phyloP scores from a whole-genome alignment of 257 asterid genomes.

The Forsythia suspensa region DNA sequence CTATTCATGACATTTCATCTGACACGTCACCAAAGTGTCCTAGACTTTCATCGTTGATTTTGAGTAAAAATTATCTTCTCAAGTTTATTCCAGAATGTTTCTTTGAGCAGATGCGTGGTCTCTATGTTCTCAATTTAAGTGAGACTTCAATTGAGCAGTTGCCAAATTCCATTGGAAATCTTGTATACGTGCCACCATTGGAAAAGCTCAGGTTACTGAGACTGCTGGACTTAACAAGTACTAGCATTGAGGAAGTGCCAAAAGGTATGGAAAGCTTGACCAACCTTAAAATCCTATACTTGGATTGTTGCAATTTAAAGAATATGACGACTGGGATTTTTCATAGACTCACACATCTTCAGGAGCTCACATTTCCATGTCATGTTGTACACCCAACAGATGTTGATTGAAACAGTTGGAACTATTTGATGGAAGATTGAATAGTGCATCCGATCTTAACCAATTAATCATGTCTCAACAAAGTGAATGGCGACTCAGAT shows the following conservation, averaged over 20 bases:
- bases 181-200: constrained; percentile 24
- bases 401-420: constrained; percentile 26
- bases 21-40: constrained; percentile 28
- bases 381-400: constrained; percentile 24
- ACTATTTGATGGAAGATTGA: constrained; percentile 26
- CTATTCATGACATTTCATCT: constrained; percentile 21
- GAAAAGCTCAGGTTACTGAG: constrained; percentile 21
- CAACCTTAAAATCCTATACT: constrained; percentile 29
- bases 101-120: constrained; percentile 24
- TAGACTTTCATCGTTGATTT: constrained; percentile 28
- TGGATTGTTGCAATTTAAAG: constrained; percentile 20
- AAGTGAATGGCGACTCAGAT: constrained; percentile 16
- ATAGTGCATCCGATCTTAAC: constrained; percentile 17
- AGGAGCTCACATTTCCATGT: constrained; percentile 26
- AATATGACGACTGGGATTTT: constrained; percentile 27
- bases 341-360: constrained; percentile 20
- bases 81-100: constrained; percentile 32
- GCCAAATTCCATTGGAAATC: constrained; percentile 25
- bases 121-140: constrained; percentile 28
- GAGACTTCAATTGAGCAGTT: constrained; percentile 23
- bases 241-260: constrained; percentile 24
- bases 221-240: constrained; percentile 29
- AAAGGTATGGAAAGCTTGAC: constrained; percentile 25
- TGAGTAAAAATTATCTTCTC: constrained; percentile 26
- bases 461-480: constrained; percentile 26